Base-by-base conservation (phyloP, 306 rosid species). In the Inga oerstediana region DNA sequence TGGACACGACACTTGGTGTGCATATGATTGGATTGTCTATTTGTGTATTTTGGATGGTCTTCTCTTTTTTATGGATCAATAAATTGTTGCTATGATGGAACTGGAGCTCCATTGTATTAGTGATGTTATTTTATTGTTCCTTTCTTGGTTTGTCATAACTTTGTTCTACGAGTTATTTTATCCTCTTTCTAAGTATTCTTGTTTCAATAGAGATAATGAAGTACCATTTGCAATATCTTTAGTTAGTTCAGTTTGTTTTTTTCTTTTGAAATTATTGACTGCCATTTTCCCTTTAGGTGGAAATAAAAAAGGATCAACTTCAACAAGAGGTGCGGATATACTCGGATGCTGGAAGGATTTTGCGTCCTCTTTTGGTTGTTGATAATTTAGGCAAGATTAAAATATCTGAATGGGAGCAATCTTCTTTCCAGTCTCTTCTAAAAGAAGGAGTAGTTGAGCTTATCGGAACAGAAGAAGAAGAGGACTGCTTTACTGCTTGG, bases 401-500 rank as follows among this genome's bases (percentile, higher is more conserved):
- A 80, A 85, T 81, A 59, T 79, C 81, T 48, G 94, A 97, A 75
- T 90, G 88, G 35, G 91, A 81, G 44, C 84, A 81, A 54, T 72
- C 75, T 72, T 73, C 94, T 22, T 94, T 97, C 83, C 87, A 68
- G 72, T 83, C 89, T 77, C 91, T 94, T 71, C 81, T 97, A 41
- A 45, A 96, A 48, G 86, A 81, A 77, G 99, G 99, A 71, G 87
- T 94, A 56, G 80, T 96, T 69, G 99, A 94, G 83, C 88, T 96
- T 71, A 80, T 96, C 62, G 99, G 99, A 74, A 84, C 97, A 13
- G 99, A 96, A 86, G 98, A 96, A 89, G 97, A 94, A 84, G 99
- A 96, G 84, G 99, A 96, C 75, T 96, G 98, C 64, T 69, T 85
- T 17, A 88, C 89, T 56, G 99, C 98, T 15, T 96, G 99, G 98